Evolutionary conservation across 2,329 filamentous ascomycete genomes (phyloP).

Genomic region (Byssochlamys sp.): DNA sequence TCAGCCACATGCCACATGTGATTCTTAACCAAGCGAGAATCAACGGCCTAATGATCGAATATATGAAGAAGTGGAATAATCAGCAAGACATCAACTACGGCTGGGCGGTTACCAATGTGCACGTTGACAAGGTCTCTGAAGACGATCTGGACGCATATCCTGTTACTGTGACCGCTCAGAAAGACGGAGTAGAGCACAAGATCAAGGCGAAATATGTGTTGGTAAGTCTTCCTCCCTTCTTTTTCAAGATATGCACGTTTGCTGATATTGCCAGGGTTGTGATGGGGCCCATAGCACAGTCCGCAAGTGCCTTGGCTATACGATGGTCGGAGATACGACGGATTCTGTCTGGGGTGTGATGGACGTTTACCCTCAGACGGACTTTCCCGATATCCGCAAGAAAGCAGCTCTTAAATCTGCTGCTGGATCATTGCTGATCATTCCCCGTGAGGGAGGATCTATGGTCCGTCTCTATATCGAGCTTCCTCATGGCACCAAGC

Average conservation of each 20-base stretch:
- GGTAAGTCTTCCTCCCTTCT: conserved; percentile 26
- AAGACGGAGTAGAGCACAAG: conserved; percentile 29
- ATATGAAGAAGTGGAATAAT: conserved; percentile 36
- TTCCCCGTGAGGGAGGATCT: conserved; percentile 46
- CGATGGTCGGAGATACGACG: conserved; percentile 51
- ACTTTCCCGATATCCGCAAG: conserved; percentile 44
- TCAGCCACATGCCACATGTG: conserved; percentile 48
- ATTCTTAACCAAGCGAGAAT: conserved; percentile 50
- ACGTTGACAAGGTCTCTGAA: conserved; percentile 11
- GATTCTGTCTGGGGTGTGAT: conserved; percentile 48
- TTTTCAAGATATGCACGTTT: conserved; percentile 1
- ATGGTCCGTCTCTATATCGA: conserved; percentile 57
- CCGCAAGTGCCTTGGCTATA: conserved; percentile 28
- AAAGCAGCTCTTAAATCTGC: conserved; percentile 41
- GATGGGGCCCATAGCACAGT: conserved; percentile 39
- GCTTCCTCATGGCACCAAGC: conserved; percentile 41
- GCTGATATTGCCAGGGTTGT: conserved; percentile 27
- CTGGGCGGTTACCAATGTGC: conserved; percentile 32
- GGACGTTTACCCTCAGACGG: conserved; percentile 42
- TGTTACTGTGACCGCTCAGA: conserved; percentile 36
- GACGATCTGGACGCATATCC: conserved; percentile 33
- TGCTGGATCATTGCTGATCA: conserved; percentile 40
- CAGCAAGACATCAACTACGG: conserved; percentile 46
- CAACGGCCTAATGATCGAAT: conserved; percentile 45
- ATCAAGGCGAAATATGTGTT: conserved; percentile 45